These are phyloP conservation scores for Flaveria bidentis DNA, from an alignment of 129 eudicot species.

Conservation along the genomic window DNA sequence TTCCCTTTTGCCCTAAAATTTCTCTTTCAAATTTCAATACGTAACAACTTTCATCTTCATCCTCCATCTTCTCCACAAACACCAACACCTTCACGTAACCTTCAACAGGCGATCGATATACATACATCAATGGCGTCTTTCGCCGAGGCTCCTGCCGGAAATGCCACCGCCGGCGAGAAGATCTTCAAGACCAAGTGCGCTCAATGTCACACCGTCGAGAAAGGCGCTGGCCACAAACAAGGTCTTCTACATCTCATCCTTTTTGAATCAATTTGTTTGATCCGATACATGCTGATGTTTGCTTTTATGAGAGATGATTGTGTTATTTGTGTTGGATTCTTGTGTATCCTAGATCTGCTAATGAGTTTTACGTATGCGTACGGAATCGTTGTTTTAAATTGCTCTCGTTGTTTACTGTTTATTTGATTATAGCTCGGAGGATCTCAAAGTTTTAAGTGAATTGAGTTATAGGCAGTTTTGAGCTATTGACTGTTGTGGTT, in stretches of 20 bases:
- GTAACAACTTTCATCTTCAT: not conserved
- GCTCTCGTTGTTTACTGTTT: no score
- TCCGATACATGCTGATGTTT: not conserved
- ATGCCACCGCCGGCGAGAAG: conserved; percentile 62
- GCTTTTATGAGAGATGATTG: no score
- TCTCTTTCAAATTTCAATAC: conserved; percentile 15
- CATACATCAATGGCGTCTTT: conserved; percentile 65
- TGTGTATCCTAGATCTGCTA: no score
- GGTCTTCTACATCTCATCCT: conserved; percentile 40
- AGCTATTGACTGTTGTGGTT: not conserved
- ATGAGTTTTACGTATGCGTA: no score
- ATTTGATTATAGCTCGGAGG: no score
- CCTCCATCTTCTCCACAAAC: not conserved
- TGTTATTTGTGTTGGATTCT: not conserved
- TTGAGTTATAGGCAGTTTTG: not conserved
- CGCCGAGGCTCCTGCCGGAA: conserved; percentile 82
- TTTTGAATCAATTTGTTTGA: not conserved
- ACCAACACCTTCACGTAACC: not conserved
- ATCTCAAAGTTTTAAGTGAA: no score
- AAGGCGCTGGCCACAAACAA: conserved; percentile 94
- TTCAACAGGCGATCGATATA: conserved; percentile 10
- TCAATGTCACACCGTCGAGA: conserved; percentile 27
- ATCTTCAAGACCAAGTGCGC: conserved; percentile 83
- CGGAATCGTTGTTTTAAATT: no score
- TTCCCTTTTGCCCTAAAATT: conserved; percentile 24